A percentile compares a stretch with the other conserved stretches of the same genome.
These are phyloP conservation scores for Eucalyptus guilfoylei DNA, from an alignment of 345 rosid species.

Conservation along the genomic window DNA sequence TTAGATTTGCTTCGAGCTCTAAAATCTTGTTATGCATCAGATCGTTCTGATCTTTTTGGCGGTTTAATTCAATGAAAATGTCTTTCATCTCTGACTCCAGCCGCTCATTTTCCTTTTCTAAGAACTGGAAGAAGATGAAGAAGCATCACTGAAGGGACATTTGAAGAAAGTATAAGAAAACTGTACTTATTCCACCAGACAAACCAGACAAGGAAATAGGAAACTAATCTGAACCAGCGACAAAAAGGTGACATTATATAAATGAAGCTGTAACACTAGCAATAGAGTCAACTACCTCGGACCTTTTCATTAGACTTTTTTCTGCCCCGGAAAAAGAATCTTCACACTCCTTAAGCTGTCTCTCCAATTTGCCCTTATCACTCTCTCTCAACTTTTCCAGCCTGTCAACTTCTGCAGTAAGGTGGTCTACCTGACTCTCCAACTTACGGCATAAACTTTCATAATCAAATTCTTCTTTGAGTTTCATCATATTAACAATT, in stretches of 20 bases:
- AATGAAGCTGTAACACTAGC: neutral
- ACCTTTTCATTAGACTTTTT: constrained; percentile 41
- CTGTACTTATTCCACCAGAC: neutral
- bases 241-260: neutral
- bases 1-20: constrained; percentile 33
- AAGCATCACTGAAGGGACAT: neutral
- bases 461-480: constrained; percentile 90
- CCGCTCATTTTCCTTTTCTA: constrained; percentile 61
- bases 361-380: constrained; percentile 44
- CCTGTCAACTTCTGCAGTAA: constrained; percentile 85
- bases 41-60: constrained; percentile 43
- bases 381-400: constrained; percentile 49
- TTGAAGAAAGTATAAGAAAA: neutral
- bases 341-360: constrained; percentile 39
- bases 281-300: constrained; percentile 57
- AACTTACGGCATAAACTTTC: constrained; percentile 88
- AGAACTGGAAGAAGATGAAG: constrained; percentile 26
- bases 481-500: constrained; percentile 82
- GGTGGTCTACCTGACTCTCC: constrained; percentile 69
- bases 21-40: constrained; percentile 35
- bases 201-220: neutral
- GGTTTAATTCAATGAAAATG: constrained; percentile 30
- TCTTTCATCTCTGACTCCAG: constrained; percentile 43
- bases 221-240: neutral
- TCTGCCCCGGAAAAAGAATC: constrained; percentile 35